Evolutionary conservation across 2,329 filamentous ascomycete species (phyloP).

Genomic region (Venturia oleaginea): DNA sequence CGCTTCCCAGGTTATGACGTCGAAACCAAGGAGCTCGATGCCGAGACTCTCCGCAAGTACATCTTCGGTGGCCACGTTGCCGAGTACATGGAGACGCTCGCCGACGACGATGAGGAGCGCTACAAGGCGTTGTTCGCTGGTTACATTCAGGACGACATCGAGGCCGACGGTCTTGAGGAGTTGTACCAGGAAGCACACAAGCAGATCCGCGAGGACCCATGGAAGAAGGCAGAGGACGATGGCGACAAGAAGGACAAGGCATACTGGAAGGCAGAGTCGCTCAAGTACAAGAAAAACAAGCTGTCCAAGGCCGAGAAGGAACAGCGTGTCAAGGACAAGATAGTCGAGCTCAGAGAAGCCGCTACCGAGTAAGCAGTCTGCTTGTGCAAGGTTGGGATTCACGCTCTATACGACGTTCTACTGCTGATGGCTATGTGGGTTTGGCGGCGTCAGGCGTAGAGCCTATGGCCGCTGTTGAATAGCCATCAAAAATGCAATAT

Average conservation of each 20-base stretch:
- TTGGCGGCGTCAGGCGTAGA: background rate
- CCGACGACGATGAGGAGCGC: slow-evolving; percentile 99
- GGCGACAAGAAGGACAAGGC: slow-evolving; percentile 93
- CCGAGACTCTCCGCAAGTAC: slow-evolving; percentile 96
- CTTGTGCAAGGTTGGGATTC: background rate
- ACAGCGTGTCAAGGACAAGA: slow-evolving; percentile 80
- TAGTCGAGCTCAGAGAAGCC: slow-evolving; percentile 61
- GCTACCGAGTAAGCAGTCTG: background rate
- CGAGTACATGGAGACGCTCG: slow-evolving; percentile 99
- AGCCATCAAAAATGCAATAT: background rate
- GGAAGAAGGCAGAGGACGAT: slow-evolving; percentile 75
- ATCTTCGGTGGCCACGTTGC: slow-evolving; percentile 97
- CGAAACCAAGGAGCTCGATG: slow-evolving; percentile 94
- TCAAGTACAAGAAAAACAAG: slow-evolving; percentile 77
- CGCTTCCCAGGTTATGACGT: slow-evolving; percentile 99
- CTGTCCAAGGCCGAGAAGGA: slow-evolving; percentile 75
- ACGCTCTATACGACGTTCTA: background rate
- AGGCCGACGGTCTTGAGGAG: slow-evolving; percentile 95
- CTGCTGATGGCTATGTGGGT: background rate
- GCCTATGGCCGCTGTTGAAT: background rate
- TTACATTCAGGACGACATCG: slow-evolving; percentile 94
- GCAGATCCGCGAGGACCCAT: slow-evolving; percentile 94
- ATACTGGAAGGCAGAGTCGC: slow-evolving; percentile 89
- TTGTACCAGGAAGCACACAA: slow-evolving; percentile 91
- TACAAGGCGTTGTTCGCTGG: slow-evolving; percentile 97